These are phyloP conservation scores for Physaria fendleri DNA, from an alignment of 345 rosid species.

Conservation along the genomic window DNA sequence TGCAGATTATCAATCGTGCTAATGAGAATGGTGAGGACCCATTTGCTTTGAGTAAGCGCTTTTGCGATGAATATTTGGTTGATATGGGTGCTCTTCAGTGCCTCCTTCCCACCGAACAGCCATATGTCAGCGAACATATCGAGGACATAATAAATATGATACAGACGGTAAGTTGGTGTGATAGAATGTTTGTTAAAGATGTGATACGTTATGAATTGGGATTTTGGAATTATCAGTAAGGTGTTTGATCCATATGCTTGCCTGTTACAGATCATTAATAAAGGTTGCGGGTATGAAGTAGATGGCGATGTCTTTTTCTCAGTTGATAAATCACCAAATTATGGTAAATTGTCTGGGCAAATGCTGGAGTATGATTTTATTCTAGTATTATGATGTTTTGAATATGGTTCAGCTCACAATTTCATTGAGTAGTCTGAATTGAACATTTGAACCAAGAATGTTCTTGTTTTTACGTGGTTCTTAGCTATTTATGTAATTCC, in stretches of 20 bases:
- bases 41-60: constrained; percentile 47
- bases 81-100: constrained; percentile 79
- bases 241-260: background rate
- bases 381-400: too few species aligned
- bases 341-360: constrained; percentile 73
- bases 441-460: background rate
- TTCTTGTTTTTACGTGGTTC: too few species aligned
- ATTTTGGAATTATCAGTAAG: background rate
- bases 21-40: constrained; percentile 58
- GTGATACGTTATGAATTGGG: background rate
- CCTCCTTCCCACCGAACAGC: constrained; percentile 74
- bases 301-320: constrained; percentile 89
- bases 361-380: constrained; percentile 39
- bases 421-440: too few species aligned
- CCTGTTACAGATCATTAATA: constrained; percentile 65
- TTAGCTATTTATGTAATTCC: too few species aligned
- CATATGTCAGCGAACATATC: constrained; percentile 73
- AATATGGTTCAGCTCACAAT: too few species aligned
- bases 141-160: constrained; percentile 72
- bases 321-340: constrained; percentile 64
- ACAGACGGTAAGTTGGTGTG: constrained; percentile 37
- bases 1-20: constrained; percentile 71
- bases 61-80: constrained; percentile 63
- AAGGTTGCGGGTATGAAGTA: constrained; percentile 60
- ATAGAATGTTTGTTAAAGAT: background rate